phyloP scores from a whole-genome alignment of 768 basidiomycete genomes.

The Tricholoma furcatifolium region DNA sequence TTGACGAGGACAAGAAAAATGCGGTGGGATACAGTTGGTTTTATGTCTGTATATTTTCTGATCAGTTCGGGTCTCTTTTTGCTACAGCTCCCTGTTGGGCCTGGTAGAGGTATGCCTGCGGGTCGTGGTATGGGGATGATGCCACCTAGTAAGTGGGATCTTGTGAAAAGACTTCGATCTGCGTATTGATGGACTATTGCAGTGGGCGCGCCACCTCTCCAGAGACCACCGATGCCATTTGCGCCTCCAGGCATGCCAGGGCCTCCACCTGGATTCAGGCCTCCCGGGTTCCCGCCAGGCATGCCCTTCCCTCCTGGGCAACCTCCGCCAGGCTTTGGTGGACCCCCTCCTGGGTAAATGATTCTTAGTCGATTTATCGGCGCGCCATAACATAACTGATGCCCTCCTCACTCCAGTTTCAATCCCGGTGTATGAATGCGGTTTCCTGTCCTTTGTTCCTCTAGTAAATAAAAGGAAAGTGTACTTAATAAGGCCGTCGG shows the following conservation, averaged over 20 bases:
- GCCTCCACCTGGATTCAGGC: slow-evolving; percentile 82
- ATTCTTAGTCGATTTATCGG: background rate
- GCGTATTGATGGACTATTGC: slow-evolving; percentile 17
- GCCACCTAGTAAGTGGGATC: slow-evolving; percentile 64
- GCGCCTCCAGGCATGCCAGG: slow-evolving; percentile 81
- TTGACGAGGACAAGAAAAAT: slow-evolving; percentile 88
- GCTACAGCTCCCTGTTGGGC: slow-evolving; percentile 75
- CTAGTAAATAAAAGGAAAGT: slow-evolving; percentile 15
- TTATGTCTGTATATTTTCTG: background rate
- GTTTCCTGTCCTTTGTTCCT: background rate
- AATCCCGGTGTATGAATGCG: slow-evolving; percentile 42
- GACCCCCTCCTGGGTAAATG: slow-evolving; percentile 81
- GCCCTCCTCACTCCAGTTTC: slow-evolving; percentile 37
- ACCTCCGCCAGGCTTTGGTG: slow-evolving; percentile 78
- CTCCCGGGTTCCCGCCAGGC: slow-evolving; percentile 80
- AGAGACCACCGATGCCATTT: slow-evolving; percentile 68
- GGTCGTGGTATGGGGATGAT: slow-evolving; percentile 97
- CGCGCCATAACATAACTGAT: background rate
- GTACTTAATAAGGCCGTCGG: slow-evolving; percentile 3
- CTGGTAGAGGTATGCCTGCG: slow-evolving; percentile 94
- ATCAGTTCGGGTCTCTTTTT: slow-evolving; percentile 10
- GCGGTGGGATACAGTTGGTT: slow-evolving; percentile 47
- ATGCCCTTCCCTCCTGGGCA: slow-evolving; percentile 57
- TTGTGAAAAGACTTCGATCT: background rate
- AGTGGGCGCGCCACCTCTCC: slow-evolving; percentile 64